Conservation (phyloP, 176 grass and related monocot genomes). For the Aegilops speltoides region DNA sequence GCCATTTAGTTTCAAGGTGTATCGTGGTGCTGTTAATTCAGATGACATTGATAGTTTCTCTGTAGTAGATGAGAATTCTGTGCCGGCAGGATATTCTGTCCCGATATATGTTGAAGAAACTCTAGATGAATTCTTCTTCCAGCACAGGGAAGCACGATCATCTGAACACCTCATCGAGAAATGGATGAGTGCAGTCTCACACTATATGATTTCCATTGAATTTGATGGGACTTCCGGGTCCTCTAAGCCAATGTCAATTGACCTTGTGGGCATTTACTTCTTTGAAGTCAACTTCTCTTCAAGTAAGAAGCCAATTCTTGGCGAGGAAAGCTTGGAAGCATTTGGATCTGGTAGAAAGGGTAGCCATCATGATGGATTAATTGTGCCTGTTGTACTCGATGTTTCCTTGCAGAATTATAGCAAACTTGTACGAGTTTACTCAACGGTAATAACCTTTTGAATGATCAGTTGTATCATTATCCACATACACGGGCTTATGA, state of each 20-base stretch:
- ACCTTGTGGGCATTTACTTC: slow-evolving; percentile 86
- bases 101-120: slow-evolving; percentile 92
- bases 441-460: slow-evolving; percentile 62
- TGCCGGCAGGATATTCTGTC: slow-evolving; percentile 72
- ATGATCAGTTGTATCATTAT: slow-evolving; percentile 30
- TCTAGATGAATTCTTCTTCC: slow-evolving; percentile 86
- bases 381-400: slow-evolving; percentile 94
- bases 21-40: slow-evolving; percentile 74
- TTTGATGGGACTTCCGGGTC: slow-evolving; percentile 81
- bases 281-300: slow-evolving; percentile 94
- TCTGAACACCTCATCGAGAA: slow-evolving; percentile 87
- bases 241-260: slow-evolving; percentile 93
- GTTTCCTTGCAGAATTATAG: slow-evolving; percentile 95
- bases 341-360: slow-evolving; percentile 41
- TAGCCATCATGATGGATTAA: slow-evolving; percentile 47
- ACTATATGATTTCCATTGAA: slow-evolving; percentile 95
- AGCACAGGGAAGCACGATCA: slow-evolving; percentile 53
- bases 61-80: slow-evolving; percentile 67
- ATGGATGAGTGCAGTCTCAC: slow-evolving; percentile 70
- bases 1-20: slow-evolving; percentile 83
- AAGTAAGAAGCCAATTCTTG: slow-evolving; percentile 50
- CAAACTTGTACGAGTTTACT: slow-evolving; percentile 88
- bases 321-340: slow-evolving; percentile 47
- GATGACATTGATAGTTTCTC: slow-evolving; percentile 65
- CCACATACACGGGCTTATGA: slow-evolving; percentile 23